Evolutionary conservation across 192 early-diverging fungal genomes (phyloP).

Genomic region (Backusella australiensis): DNA sequence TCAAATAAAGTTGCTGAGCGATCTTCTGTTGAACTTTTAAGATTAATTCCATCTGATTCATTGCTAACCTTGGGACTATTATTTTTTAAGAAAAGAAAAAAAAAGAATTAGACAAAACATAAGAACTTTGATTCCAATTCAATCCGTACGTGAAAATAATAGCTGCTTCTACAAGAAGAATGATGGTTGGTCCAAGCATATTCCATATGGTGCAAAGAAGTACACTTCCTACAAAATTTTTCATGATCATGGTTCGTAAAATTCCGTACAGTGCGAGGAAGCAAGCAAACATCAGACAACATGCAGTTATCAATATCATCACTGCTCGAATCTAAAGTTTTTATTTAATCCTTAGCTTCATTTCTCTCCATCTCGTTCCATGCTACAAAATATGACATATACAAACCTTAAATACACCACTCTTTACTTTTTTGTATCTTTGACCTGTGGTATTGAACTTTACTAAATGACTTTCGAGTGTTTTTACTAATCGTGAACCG

Average conservation of each 20-base stretch:
- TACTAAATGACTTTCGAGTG: slow-evolving; percentile 10
- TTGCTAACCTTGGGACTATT: slow-evolving; percentile 1
- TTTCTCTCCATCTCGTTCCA: not conserved
- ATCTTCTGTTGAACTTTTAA: not conserved
- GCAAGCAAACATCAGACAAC: slow-evolving; percentile 17
- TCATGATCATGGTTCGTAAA: slow-evolving; percentile 20
- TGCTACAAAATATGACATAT: not conserved
- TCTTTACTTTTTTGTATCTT: slow-evolving; percentile 17
- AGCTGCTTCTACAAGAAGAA: slow-evolving; percentile 17
- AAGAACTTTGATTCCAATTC: not conserved
- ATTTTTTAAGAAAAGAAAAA: not conserved
- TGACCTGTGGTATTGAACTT: slow-evolving; percentile 17
- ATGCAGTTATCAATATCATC: slow-evolving; percentile 13
- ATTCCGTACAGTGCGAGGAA: slow-evolving; percentile 31
- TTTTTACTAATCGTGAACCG: slow-evolving; percentile 11
- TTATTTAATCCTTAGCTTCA: not conserved
- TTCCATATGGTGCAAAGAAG: slow-evolving; percentile 22
- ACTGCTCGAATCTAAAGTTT: slow-evolving; percentile 18
- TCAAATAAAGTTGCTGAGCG: not conserved
- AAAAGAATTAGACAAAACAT: not conserved
- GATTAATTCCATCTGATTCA: not conserved
- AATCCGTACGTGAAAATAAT: slow-evolving; percentile 20
- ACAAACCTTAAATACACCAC: slow-evolving; percentile 22
- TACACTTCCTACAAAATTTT: slow-evolving; percentile 11
- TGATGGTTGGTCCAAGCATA: slow-evolving; percentile 8